Conservation (phyloP, 1,139 yeast species). For the Hyphopichia khmerensis region DNA sequence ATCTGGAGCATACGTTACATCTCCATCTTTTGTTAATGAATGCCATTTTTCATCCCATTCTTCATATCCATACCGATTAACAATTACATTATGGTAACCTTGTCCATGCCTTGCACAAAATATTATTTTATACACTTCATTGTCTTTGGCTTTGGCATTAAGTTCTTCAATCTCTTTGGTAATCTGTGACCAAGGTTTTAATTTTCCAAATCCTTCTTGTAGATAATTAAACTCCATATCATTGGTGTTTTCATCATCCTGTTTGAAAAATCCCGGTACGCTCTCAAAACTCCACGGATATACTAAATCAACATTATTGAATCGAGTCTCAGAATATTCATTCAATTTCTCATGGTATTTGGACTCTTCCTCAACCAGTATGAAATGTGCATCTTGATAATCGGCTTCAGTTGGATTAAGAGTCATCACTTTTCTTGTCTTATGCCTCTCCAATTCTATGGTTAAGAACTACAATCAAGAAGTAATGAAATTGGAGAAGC, state of each 20-base stretch:
- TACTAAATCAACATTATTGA: constrained; percentile 3
- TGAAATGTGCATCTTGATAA: constrained; percentile 36
- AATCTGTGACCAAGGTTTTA: constrained; percentile 48
- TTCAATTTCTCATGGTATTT: constrained; percentile 8
- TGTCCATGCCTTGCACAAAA: constrained; percentile 78
- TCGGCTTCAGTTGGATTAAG: constrained; percentile 16
- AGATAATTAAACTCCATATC: constrained; percentile 50
- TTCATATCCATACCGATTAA: constrained; percentile 54
- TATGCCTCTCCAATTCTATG: too few species aligned
- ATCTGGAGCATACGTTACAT: constrained; percentile 65
- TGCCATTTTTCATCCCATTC: constrained; percentile 61
- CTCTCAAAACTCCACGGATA: constrained; percentile 48
- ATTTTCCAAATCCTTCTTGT: constrained; percentile 47
- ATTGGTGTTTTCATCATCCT: constrained; percentile 46
- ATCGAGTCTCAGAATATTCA: constrained; percentile 3
- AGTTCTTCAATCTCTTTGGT: constrained; percentile 31
- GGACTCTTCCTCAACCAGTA: constrained; percentile 8
- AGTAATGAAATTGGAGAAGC: too few species aligned
- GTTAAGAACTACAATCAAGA: too few species aligned
- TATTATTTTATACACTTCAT: constrained; percentile 54
- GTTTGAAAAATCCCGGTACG: constrained; percentile 56
- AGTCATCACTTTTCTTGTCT: too few species aligned
- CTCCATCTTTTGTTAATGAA: constrained; percentile 51
- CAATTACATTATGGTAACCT: constrained; percentile 69
- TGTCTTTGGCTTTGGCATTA: constrained; percentile 31